Evolutionary conservation across 129 eudicot species (phyloP).

Genomic region (Flaveria ramosissima): DNA sequence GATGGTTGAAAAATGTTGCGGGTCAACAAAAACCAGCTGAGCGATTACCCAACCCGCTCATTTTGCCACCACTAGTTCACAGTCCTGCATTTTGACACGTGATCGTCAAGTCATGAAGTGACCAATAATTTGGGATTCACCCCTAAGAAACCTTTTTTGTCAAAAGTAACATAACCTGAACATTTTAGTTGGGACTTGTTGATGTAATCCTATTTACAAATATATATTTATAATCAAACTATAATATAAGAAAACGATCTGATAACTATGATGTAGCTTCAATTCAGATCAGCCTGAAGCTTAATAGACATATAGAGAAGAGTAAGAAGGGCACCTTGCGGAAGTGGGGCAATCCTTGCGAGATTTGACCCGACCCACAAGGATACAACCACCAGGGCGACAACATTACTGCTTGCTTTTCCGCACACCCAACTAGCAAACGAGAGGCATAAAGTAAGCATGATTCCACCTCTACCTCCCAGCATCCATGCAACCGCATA

Average conservation of each 20-base stretch:
- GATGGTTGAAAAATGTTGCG: background rate
- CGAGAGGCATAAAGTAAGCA: slow-evolving; percentile 74
- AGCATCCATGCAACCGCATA: slow-evolving; percentile 66
- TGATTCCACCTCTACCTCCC: slow-evolving; percentile 76
- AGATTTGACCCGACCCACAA: slow-evolving; percentile 82
- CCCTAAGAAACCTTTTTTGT: background rate
- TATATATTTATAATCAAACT: background rate
- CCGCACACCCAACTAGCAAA: slow-evolving; percentile 94
- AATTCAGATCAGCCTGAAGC: slow-evolving; percentile 70
- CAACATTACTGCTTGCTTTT: slow-evolving; percentile 75
- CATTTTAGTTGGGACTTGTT: background rate
- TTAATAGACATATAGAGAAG: slow-evolving; percentile 82
- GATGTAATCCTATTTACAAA: slow-evolving; percentile 22
- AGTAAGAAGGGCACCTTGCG: slow-evolving; percentile 92
- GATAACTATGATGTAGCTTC: slow-evolving; percentile 19
- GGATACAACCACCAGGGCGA: slow-evolving; percentile 58
- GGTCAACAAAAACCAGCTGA: background rate
- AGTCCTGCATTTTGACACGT: background rate
- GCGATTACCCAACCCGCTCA: background rate
- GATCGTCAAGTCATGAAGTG: background rate
- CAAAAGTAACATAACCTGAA: background rate
- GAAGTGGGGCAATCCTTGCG: slow-evolving; percentile 69
- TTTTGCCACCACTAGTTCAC: background rate
- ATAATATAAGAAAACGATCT: background rate
- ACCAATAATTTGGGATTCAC: background rate